phyloP scores from a whole-genome alignment of 2,329 filamentous ascomycete species.

The Didymella exigua region DNA sequence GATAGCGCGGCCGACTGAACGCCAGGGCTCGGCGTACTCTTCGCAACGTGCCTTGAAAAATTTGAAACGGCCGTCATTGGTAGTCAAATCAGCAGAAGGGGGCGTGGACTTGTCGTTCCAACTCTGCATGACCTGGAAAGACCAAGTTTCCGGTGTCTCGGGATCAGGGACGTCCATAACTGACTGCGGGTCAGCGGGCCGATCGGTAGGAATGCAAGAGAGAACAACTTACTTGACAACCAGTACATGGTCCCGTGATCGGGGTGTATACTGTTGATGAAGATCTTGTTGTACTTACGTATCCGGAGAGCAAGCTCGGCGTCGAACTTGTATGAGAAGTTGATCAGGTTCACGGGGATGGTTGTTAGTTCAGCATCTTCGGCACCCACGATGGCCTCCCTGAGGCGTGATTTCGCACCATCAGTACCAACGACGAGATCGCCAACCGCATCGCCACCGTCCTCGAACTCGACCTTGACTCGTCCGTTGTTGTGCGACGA shows the following conservation, averaged over 20 bases:
- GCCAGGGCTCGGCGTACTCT: conserved; percentile 40
- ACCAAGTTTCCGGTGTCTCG: conserved; percentile 38
- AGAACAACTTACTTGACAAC: conserved; percentile 27
- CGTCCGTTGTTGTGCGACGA: conserved; percentile 16
- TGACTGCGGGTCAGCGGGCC: conserved; percentile 13
- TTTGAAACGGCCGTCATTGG: conserved; percentile 23
- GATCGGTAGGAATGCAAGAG: conserved; percentile 4
- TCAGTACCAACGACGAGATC: conserved; percentile 31
- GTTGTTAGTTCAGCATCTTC: conserved; percentile 25
- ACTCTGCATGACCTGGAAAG: conserved; percentile 37
- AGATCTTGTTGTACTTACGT: conserved; percentile 25
- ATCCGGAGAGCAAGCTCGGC: conserved; percentile 22
- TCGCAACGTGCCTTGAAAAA: conserved; percentile 30
- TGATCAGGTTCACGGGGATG: conserved; percentile 31
- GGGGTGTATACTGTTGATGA: conserved; percentile 30
- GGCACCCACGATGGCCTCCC: conserved; percentile 24
- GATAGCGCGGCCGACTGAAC: conserved; percentile 32
- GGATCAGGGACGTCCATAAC: conserved; percentile 42
- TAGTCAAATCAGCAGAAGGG: conserved; percentile 19
- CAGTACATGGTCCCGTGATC: conserved; percentile 34
- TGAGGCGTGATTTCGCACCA: conserved; percentile 24
- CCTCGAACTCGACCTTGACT: conserved; percentile 27
- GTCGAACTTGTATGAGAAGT: conserved; percentile 26
- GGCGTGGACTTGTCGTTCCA: conserved; percentile 28
- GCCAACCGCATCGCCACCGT: conserved; percentile 24